Evolutionary conservation across 176 grass and related monocot genomes (phyloP), one percentile per base, ranked within the genome.

Genomic region (Ensete ventricosum): DNA sequence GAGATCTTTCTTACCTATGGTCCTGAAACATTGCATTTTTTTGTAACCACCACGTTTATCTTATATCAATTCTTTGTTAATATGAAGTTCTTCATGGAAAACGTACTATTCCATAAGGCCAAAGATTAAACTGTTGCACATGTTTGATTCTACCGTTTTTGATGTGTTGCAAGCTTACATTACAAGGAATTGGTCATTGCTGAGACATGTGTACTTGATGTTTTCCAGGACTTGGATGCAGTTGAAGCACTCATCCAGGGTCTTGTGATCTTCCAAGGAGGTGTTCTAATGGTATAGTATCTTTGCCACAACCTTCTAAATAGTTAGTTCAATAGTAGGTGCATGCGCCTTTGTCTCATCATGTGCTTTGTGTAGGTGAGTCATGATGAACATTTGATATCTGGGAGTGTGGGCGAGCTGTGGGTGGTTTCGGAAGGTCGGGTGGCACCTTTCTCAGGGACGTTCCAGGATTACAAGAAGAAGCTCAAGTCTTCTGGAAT

Each of bases 201-300:
- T 52, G 43, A 62, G 22, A 52, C 1, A 9, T 65, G 34, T 65
- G 34, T 17, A 1, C 6, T 54, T 63, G 60, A 55, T 26, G 48
- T 54, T 14, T 86, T 81, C 58, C 83, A 97, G 94, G 94, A 97
- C 85, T 84, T 97, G 1, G 90, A 97, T 68, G 90, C 90, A 0
- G 94, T 97, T 82, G 94, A 97, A 81, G 94, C 94, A 20, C 90
- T 97, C 50, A 97, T 97, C 60, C 94, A 97, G 69, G 94, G 94
- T 49, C 68, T 97, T 50, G 90, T 97, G 54, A 54, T 97, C 73
- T 97, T 97, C 84, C 94, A 97, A 84, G 94, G 94, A 80, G 94
- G 94, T 64, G 90, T 97, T 54, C 85, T 97, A 74, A 93, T 97
- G 89, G 94, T 97, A 90, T 63, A 73, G 1, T 52, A 25, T 3